Base-by-base conservation (phyloP, 768 basidiomycete species). In the Gymnopilus junonius region DNA sequence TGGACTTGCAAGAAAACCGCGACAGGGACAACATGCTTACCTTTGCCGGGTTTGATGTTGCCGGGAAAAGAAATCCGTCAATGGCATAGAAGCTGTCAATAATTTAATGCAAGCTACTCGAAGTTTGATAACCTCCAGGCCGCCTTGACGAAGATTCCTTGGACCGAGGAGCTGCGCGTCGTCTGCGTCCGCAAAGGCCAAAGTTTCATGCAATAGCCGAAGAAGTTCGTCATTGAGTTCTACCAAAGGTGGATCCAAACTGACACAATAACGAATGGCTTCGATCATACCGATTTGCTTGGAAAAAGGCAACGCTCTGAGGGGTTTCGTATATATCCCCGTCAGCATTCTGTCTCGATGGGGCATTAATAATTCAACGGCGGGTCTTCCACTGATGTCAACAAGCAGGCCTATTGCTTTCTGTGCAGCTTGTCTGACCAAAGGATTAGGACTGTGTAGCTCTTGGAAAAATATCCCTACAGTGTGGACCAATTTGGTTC, bases 251-350 rank as follows among this genome's bases (percentile, higher is more conserved):
- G 97, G 96, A 27, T 93, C 86, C 34, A 98, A 80, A 61, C 87
- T 91, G 64, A 99, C 87, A 73, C 94, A 94, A 74, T 95, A 99
- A 10, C 96, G 92, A 63, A 99, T 88, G 17, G 95, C 95, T 70
- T 99, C 97, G 62, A 99, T 95, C 85, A 98, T 95, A 31, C 96
- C 97, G 61, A 99, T 97, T 74, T 99, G 97, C 70, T 94, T 94
- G 15, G 91, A 84, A 73, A 98, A 96, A 1, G 95, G 95, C 25
- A 99, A 83, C 0, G 97, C 97, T 56, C 97, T 85, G 20, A 99
- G 84, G 12, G 97, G 97, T 72, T 99, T 98, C n/a, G 92, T 93
- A 78, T 92, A 99, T 67, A 99, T 95, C 2, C 91, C 87, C 17
- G 87, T 86, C 39, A 99, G 82, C 78, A 99, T 89, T 31, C 94